Conservation (phyloP, 2,329 filamentous ascomycete species). For the Leptographium lundbergii region DNA sequence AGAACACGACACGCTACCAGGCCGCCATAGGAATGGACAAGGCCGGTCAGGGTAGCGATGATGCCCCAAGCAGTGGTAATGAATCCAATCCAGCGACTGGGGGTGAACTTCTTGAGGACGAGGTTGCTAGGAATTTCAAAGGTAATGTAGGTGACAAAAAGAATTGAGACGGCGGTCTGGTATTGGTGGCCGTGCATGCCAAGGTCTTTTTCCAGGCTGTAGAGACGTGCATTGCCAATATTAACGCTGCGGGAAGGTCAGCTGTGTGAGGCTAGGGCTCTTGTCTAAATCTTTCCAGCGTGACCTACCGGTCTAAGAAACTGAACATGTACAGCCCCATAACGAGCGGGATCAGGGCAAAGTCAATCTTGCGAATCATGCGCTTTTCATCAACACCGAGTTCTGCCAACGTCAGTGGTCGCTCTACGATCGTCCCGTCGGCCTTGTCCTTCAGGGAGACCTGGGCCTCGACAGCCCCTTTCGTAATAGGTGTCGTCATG, state of each 20-base stretch:
- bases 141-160: conserved; percentile 51
- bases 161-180: conserved; percentile 52
- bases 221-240: conserved; percentile 58
- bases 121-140: conserved; percentile 56
- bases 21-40: conserved; percentile 51
- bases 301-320: conserved; percentile 55
- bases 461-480: background rate
- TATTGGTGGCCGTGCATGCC: conserved; percentile 51
- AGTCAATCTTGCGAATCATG: conserved; percentile 52
- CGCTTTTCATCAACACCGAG: conserved; percentile 31
- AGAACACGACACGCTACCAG: conserved; percentile 58
- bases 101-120: conserved; percentile 48
- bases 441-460: background rate
- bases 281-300: background rate
- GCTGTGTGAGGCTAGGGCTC: background rate
- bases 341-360: conserved; percentile 50
- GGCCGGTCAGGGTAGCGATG: conserved; percentile 55
- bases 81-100: conserved; percentile 50
- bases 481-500: background rate
- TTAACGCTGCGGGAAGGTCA: conserved; percentile 31
- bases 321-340: conserved; percentile 63
- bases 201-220: conserved; percentile 50
- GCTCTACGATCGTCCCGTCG: background rate
- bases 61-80: conserved; percentile 55
- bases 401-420: conserved; percentile 1